These are phyloP conservation scores for Metschnikowia drakensbergensis DNA, from an alignment of 805 yeast genomes.

Conservation along the genomic window DNA sequence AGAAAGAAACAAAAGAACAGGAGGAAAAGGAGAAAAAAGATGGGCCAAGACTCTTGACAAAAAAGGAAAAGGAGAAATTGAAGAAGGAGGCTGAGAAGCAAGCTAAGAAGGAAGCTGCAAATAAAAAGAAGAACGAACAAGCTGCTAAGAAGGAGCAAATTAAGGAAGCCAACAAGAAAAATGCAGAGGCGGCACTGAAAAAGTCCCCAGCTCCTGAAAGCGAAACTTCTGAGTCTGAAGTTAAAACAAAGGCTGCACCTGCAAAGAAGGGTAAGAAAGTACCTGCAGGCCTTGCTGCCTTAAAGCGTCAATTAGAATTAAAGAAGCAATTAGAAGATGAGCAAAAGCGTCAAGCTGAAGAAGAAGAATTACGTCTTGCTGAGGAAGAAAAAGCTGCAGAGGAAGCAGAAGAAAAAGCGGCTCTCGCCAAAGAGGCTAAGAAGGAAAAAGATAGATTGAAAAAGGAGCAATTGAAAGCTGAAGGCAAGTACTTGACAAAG, in stretches of 20 bases:
- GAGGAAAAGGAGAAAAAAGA: constrained; percentile 48
- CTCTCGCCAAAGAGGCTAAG: constrained; percentile 57
- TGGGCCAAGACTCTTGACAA: constrained; percentile 76
- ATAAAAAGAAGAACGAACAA: constrained; percentile 72
- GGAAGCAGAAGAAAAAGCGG: constrained; percentile 65
- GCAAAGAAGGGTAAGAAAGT: constrained; percentile 66
- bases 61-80: constrained; percentile 93
- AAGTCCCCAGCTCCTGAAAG: constrained; percentile 21
- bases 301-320: constrained; percentile 83
- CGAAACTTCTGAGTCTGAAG: constrained; percentile 32
- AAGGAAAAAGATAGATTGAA: constrained; percentile 84
- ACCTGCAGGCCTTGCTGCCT: constrained; percentile 88
- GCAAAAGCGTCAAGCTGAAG: constrained; percentile 66
- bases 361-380: constrained; percentile 47
- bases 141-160: constrained; percentile 57
- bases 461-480: constrained; percentile 90
- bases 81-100: constrained; percentile 91
- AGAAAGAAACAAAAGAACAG: constrained; percentile 66
- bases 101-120: constrained; percentile 85
- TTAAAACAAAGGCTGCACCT: constrained; percentile 30
- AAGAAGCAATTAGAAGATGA: constrained; percentile 87
- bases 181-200: constrained; percentile 36
- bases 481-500: constrained; percentile 90
- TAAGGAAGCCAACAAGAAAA: constrained; percentile 44
- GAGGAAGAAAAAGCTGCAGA: constrained; percentile 49